Evolutionary conservation across 352 stramenopile species (phyloP).

Genomic region (Globisporangium parvum): DNA sequence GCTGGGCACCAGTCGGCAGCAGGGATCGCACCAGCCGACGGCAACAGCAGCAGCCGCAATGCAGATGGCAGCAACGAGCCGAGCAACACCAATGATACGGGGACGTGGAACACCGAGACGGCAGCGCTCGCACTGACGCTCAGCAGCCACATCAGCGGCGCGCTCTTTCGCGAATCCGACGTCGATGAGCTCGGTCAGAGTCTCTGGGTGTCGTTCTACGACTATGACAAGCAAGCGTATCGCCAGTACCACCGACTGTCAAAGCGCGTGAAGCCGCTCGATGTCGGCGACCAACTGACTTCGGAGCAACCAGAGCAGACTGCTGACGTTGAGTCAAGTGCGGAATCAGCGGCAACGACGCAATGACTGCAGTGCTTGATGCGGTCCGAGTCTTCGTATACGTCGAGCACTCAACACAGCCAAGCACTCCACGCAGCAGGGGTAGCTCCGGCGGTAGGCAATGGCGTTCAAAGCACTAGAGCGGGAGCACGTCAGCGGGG

Average conservation of each 20-base stretch:
- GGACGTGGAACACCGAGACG: background rate
- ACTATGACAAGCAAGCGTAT: conserved; percentile 46
- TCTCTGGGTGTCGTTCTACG: conserved; percentile 67
- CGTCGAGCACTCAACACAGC: too few relatives aligned
- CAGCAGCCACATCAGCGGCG: conserved; percentile 1
- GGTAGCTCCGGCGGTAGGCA: too few relatives aligned
- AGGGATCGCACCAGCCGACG: background rate
- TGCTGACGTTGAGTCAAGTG: background rate
- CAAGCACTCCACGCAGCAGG: too few relatives aligned
- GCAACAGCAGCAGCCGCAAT: too few relatives aligned
- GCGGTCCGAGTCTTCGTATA: too few relatives aligned
- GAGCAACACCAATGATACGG: background rate
- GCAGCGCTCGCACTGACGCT: background rate
- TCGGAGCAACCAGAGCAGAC: too few relatives aligned
- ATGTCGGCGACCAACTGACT: background rate
- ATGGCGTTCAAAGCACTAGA: too few relatives aligned
- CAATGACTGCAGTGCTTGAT: too few relatives aligned
- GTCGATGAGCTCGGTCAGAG: conserved; percentile 46
- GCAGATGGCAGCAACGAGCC: background rate
- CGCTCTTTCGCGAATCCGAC: conserved; percentile 34
- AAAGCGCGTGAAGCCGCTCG: conserved; percentile 37
- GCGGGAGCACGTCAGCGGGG: too few relatives aligned
- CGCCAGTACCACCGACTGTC: conserved; percentile 64
- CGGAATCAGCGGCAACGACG: background rate
- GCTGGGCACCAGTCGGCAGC: background rate